Base-by-base conservation (phyloP, 805 yeast species). In the Candida taoyuanica region DNA sequence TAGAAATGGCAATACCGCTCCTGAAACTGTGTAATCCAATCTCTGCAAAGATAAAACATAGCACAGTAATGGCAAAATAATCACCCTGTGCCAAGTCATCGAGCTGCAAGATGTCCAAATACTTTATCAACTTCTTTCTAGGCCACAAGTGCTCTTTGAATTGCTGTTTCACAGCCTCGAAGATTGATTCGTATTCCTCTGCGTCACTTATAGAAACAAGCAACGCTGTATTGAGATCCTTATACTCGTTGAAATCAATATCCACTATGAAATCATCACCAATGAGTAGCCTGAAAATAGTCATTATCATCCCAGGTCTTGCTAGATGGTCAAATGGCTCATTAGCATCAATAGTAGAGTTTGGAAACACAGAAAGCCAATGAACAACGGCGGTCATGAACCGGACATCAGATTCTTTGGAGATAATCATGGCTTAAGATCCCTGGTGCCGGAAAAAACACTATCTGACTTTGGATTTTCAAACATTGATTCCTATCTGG, bases 221-320 rank as follows among this genome's bases (percentile, higher is more conserved):
- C 16, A 29, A 17, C 2, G 11, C 33, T 7, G 21, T 29, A 13
- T 25, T 28, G 19, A 37, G n/a, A 4, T 27, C 25, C 24, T 33
- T 29, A 13, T 33, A 26, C 7, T 4, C 33, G 6, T 13, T 8
- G 6, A 34, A 28, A 17, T 34, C 33, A 19, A 24, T 19, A 26
- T 31, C 41, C 15, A 31, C 23, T 3, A 25, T 5, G 26, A 44
- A 38, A n/a, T 34, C 17, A 8, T 35, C 40, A 29, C 31, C 43
- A 13, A 39, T 33, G 4, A 40, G 23, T 18, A 34, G 24, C 8
- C 26, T 24, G 13, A 32, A 26, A 7, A 32, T n/a, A 25, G 50
- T 38, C 24, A 50, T 49, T 47, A 60, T 54, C 41, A 47, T 48
- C 11, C 40, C 26, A 3, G 56, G 50, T 1, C 57, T 54, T 23